Base-by-base conservation (phyloP, 1,284 basidiomycete species). In the Malassezia cuniculi region DNA sequence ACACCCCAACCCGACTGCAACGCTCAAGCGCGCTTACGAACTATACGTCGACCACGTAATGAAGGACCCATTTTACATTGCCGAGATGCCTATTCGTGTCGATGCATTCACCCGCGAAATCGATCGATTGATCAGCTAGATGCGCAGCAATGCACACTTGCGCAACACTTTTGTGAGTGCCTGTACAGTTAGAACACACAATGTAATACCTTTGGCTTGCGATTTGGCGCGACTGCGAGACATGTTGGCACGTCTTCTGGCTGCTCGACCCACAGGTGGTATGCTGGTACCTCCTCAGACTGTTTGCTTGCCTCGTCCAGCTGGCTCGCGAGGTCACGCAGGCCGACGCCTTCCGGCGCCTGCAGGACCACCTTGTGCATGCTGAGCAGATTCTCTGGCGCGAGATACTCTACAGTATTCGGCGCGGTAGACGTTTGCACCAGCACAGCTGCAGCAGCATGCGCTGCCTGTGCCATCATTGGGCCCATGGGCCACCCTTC, bases 61-160 rank as follows among this genome's bases (percentile, higher is more conserved):
- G 86, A 95, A 97, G 74, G 95, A 95, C 64, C 93, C 93, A 1
- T 99, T 97, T 71, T 87, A 97, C 68, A 93, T 86, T 3, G 82
- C 83, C 18, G 93, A 97, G 69, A 97, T 97, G 90, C 93, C 93
- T 1, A 90, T 97, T 54, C 79, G 90, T 34, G 83, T 76, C 36
- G 82, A 87, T 55, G 78, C 77, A 7, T 97, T 97, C 60, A 90
- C 97, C 60, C 72, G 50, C 9, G 52, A 73, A 77, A 39, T 64
- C 12, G 54, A 58, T 24, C 29, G 28, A n/a, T 33, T 64, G 3
- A 41, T 59, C 32, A 57, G 51, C 34, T 31, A 36, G 19, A 36
- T 54, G 10, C 47, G 43, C 78, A 39, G 74, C 76, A 49, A 52
- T 32, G 54, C 67, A 25, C 63, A 68, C 12, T 66, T 57, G 21